Conservation (phyloP, 495 filamentous ascomycete species). For the Annulohypoxylon maeteangense region DNA sequence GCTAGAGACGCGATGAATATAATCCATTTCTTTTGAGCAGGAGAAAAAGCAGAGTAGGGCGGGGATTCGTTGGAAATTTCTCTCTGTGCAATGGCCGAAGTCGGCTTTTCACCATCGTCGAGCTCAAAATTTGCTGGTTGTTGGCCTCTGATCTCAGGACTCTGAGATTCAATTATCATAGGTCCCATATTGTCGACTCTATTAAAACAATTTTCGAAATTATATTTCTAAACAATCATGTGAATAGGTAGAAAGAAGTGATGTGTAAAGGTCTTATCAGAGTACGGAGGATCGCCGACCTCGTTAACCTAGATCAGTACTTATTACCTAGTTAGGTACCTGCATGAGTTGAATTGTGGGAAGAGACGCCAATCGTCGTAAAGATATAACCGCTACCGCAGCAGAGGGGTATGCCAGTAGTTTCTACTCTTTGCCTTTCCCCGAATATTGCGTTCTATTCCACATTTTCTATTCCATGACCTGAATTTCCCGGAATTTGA, state of each 20-base stretch:
- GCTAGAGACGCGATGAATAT: conserved; percentile 47
- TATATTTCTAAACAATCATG: too few species aligned
- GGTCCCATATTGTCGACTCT: not conserved
- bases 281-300: too few species aligned
- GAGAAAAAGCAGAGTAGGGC: conserved; percentile 31
- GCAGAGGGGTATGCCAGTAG: not conserved
- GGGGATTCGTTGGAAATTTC: not conserved
- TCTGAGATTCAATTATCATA: not conserved
- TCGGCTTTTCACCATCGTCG: not conserved
- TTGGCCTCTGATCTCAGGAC: not conserved
- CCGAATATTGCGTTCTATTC: too few species aligned
- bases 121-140: too few species aligned
- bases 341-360: not conserved
- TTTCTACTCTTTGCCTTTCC: too few species aligned
- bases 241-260: too few species aligned
- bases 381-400: not conserved
- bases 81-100: not conserved
- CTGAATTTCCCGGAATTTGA: conserved; percentile 14
- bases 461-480: not conserved
- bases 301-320: too few species aligned
- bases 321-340: too few species aligned
- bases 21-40: conserved; percentile 52
- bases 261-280: too few species aligned
- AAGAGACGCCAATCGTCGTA: not conserved
- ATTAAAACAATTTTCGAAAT: not conserved